Conservation (phyloP, 495 filamentous ascomycete genomes). For the Talaromyces adpressus region DNA sequence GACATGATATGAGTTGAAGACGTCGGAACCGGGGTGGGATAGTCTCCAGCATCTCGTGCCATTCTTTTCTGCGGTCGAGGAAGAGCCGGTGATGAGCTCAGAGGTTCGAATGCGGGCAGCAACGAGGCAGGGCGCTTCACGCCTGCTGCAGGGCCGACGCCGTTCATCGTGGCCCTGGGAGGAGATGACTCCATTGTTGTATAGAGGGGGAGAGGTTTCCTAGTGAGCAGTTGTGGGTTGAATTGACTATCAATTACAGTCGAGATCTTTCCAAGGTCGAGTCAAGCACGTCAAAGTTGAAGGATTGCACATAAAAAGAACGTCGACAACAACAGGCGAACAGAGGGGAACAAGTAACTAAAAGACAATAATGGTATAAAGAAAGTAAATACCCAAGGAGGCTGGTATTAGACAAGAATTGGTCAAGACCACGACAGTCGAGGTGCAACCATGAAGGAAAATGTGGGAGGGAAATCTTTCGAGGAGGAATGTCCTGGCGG, state of each 20-base stretch:
- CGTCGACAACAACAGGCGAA: constrained; percentile 11
- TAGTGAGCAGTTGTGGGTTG: constrained; percentile 1
- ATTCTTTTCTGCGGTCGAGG: constrained; percentile 67
- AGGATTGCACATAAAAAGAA: constrained; percentile 1
- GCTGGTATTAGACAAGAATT: constrained; percentile 17
- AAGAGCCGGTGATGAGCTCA: constrained; percentile 78
- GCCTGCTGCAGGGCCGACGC: constrained; percentile 45
- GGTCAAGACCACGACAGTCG: constrained; percentile 2
- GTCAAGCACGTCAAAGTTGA: background rate
- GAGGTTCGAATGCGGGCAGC: constrained; percentile 88
- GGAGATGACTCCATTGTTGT: constrained; percentile 40
- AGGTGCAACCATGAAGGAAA: constrained; percentile 19
- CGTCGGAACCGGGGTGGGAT: constrained; percentile 88
- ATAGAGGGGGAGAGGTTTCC: background rate
- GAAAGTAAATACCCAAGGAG: constrained; percentile 13
- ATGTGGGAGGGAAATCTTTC: constrained; percentile 26
- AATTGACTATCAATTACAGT: constrained; percentile 9
- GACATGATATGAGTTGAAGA: constrained; percentile 89
- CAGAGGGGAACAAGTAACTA: constrained; percentile 19
- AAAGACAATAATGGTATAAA: constrained; percentile 8
- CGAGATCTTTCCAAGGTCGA: background rate
- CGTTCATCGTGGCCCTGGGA: constrained; percentile 20
- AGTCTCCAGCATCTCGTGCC: constrained; percentile 46
- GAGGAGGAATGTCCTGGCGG: constrained; percentile 30
- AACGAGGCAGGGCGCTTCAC: constrained; percentile 75